These are phyloP conservation scores for Emmonsia crescens DNA, from an alignment of 2,329 filamentous ascomycete genomes.

Conservation along the genomic window DNA sequence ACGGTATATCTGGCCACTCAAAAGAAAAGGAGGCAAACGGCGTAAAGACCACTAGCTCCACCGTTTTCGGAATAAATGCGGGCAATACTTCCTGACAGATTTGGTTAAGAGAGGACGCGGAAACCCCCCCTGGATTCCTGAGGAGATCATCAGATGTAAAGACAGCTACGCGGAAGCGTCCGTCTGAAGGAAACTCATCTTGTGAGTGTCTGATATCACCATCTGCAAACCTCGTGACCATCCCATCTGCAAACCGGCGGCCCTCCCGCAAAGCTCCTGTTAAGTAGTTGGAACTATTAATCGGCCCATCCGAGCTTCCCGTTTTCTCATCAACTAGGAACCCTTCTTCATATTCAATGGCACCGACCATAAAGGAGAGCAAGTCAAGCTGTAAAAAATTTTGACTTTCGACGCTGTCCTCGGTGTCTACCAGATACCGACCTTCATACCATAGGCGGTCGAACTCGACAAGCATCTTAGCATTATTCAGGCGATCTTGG, in stretches of 20 bases:
- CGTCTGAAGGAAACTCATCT: slow-evolving; percentile 15
- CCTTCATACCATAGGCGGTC: neutral
- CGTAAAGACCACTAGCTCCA: neutral
- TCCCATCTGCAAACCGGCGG: slow-evolving; percentile 23
- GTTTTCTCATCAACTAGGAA: neutral
- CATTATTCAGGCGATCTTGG: neutral
- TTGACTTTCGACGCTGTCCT: neutral
- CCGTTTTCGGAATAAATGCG: neutral
- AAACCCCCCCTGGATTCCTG: neutral
- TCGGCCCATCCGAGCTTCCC: slow-evolving; percentile 10
- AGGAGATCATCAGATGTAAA: neutral
- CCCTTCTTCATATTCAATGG: slow-evolving; percentile 1
- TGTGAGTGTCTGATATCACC: slow-evolving; percentile 24
- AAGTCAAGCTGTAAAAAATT: neutral
- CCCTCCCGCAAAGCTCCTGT: slow-evolving; percentile 24
- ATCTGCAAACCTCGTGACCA: slow-evolving; percentile 25
- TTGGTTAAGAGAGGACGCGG: neutral
- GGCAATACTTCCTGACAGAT: neutral
- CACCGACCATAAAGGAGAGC: neutral
- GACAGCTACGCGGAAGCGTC: slow-evolving; percentile 1
- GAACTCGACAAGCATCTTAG: neutral
- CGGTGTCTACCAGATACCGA: neutral
- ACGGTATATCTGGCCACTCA: neutral
- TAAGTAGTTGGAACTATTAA: slow-evolving; percentile 23
- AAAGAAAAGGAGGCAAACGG: neutral